These are phyloP conservation scores for Berberis thunbergii DNA, from an alignment of 164 flowering plant genomes.

Conservation along the genomic window DNA sequence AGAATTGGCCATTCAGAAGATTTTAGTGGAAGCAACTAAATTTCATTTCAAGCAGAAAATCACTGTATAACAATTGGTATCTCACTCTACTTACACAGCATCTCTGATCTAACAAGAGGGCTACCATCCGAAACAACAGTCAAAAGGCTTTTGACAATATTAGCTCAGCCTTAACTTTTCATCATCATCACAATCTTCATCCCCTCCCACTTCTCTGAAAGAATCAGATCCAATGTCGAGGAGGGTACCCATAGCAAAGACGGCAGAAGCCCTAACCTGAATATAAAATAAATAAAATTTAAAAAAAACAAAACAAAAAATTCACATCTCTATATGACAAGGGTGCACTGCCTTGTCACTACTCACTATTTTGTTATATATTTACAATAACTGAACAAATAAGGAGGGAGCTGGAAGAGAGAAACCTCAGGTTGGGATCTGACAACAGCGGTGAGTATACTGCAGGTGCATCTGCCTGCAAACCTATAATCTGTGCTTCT, in stretches of 20 bases:
- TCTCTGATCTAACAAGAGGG: constrained; percentile 88
- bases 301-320: constrained; percentile 2
- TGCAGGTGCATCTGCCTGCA: constrained; percentile 69
- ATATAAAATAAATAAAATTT: too few species aligned
- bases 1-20: too few species aligned
- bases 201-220: constrained; percentile 55
- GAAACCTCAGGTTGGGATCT: constrained; percentile 92
- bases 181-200: constrained; percentile 68
- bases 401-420: background rate
- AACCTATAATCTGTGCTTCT: constrained; percentile 68
- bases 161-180: constrained; percentile 69
- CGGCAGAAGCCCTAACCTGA: constrained; percentile 95
- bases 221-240: constrained; percentile 74
- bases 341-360: background rate
- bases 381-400: background rate
- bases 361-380: too few species aligned
- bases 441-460: constrained; percentile 49
- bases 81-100: constrained; percentile 64
- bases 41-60: too few species aligned
- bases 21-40: too few species aligned
- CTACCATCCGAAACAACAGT: constrained; percentile 89
- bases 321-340: constrained; percentile 2
- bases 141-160: constrained; percentile 63
- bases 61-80: background rate
- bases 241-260: constrained; percentile 78